Conservation (phyloP, 179 eudicot genomes). For the Gypsophila paniculata region DNA sequence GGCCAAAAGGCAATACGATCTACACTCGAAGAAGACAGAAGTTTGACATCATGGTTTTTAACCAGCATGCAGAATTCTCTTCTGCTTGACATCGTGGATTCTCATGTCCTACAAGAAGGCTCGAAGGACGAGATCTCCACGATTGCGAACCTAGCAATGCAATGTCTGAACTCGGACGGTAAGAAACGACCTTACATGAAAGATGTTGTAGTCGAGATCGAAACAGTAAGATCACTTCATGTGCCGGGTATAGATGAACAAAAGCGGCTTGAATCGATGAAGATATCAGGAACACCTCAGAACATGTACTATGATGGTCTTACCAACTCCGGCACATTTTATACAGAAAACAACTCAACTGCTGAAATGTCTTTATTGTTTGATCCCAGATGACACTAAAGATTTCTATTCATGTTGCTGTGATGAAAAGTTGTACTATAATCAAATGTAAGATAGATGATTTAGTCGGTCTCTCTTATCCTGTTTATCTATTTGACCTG, state of each 20-base stretch:
- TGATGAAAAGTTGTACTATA: background rate
- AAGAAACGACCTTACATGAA: constrained; percentile 42
- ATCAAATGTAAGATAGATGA: background rate
- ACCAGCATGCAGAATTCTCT: constrained; percentile 23
- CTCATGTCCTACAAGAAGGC: constrained; percentile 28
- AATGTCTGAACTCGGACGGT: constrained; percentile 37
- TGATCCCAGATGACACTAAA: constrained; percentile 11
- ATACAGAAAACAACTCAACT: constrained; percentile 7
- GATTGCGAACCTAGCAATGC: constrained; percentile 33
- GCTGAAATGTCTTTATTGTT: constrained; percentile 10
- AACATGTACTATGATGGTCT: background rate
- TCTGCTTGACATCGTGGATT: constrained; percentile 35
- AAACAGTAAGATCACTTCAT: constrained; percentile 27
- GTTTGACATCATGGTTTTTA: constrained; percentile 36
- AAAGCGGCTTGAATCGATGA: constrained; percentile 4
- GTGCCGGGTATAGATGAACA: constrained; percentile 8
- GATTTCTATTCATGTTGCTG: background rate
- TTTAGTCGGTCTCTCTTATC: too few relatives aligned
- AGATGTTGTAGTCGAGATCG: constrained; percentile 28
- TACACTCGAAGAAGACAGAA: constrained; percentile 25
- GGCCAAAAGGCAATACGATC: constrained; percentile 37
- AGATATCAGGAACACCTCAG: background rate
- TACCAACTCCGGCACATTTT: constrained; percentile 11
- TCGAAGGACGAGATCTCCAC: constrained; percentile 26
- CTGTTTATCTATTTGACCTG: too few relatives aligned